Conservation (phyloP, 805 yeast genomes). For the Spathaspora sp. region DNA sequence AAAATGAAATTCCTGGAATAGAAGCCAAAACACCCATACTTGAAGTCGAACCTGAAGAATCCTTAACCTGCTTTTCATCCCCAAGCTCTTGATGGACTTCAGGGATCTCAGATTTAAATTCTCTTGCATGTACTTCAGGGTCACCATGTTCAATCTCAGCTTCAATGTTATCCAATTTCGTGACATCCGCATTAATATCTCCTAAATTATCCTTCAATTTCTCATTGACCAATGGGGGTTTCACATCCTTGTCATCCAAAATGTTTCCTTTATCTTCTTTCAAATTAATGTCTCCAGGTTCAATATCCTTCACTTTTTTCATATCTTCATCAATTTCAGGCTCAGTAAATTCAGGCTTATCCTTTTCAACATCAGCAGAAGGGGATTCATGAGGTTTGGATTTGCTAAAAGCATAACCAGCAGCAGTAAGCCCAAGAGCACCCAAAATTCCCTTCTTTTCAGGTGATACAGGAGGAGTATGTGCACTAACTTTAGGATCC, state of each 20-base stretch:
- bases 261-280: background rate
- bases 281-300: background rate
- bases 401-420: conserved; percentile 3
- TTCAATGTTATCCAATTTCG: too few species aligned
- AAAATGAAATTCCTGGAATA: background rate
- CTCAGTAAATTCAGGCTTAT: background rate
- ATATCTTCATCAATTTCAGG: background rate
- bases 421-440: conserved; percentile 6
- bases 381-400: background rate
- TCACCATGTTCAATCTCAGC: too few species aligned
- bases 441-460: background rate
- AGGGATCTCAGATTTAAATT: background rate
- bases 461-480: background rate
- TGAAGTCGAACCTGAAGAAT: background rate
- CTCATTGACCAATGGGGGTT: background rate
- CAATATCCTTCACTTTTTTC: background rate
- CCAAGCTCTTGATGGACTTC: background rate
- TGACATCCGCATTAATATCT: too few species aligned
- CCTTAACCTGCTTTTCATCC: background rate
- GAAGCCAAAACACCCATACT: background rate
- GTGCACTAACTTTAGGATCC: background rate
- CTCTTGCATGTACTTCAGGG: background rate
- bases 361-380: background rate
- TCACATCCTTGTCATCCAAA: background rate
- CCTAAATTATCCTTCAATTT: background rate